These are phyloP conservation scores for Phytophthora hibernalis DNA, from an alignment of 352 stramenopile species.

Conservation along the genomic window DNA sequence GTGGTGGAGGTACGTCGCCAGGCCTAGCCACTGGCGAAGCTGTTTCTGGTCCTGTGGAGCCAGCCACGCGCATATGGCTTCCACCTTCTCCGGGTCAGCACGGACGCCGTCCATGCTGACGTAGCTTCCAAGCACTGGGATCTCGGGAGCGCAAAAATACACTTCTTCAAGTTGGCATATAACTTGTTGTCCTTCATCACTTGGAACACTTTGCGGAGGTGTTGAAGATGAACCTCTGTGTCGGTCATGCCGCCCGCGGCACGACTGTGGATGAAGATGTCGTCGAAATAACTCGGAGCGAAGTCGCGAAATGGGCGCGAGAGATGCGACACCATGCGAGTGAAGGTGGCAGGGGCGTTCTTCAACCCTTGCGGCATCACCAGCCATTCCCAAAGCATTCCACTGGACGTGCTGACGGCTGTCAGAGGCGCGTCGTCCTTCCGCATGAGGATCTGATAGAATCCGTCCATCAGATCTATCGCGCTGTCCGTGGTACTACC, in stretches of 20 bases:
- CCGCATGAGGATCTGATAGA: too few relatives aligned
- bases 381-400: too few relatives aligned
- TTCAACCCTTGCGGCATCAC: too few relatives aligned
- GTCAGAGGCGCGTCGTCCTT: too few relatives aligned
- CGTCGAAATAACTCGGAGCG: slow-evolving; percentile 35
- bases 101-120: slow-evolving; percentile 16
- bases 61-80: slow-evolving; percentile 27
- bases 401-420: too few relatives aligned
- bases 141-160: slow-evolving; percentile 35
- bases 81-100: slow-evolving; percentile 28
- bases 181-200: too few relatives aligned
- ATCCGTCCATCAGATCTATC: slow-evolving; percentile 37
- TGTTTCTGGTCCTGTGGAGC: too few relatives aligned
- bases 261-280: slow-evolving; percentile 39
- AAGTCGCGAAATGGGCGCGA: slow-evolving; percentile 8
- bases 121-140: slow-evolving; percentile 38
- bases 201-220: slow-evolving; percentile 32
- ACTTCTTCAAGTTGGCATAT: slow-evolving; percentile 36
- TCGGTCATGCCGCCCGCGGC: slow-evolving; percentile 3
- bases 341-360: too few relatives aligned
- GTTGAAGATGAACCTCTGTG: slow-evolving; percentile 26
- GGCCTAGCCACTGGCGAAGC: too few relatives aligned
- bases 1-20: too few relatives aligned
- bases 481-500: too few relatives aligned
- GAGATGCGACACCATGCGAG: too few relatives aligned